phyloP scores from a whole-genome alignment of 306 rosid genomes.

The Prunus padus region DNA sequence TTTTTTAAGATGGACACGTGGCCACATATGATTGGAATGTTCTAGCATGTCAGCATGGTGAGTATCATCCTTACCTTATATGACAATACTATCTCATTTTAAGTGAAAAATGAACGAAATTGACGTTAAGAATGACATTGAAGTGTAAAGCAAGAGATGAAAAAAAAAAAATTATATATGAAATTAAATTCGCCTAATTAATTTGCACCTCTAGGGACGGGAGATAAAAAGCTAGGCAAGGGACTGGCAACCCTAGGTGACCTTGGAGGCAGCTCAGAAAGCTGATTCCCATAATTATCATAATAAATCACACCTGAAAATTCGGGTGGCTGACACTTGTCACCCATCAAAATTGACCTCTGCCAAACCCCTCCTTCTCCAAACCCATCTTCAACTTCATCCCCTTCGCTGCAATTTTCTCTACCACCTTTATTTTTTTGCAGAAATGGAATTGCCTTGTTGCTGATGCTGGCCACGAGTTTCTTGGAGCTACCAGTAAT shows the following conservation, averaged over 20 bases:
- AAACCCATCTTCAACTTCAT: neutral
- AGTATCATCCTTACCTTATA: no score
- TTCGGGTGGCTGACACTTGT: constrained; percentile 38
- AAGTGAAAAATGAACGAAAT: no score
- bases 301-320: constrained; percentile 47
- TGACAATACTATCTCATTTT: no score
- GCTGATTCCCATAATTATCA: constrained; percentile 36
- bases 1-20: no score
- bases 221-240: neutral
- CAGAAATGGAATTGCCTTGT: constrained; percentile 17
- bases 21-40: no score
- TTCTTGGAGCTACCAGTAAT: constrained; percentile 8
- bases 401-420: neutral
- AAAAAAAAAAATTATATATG: no score
- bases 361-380: constrained; percentile 46
- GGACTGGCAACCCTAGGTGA: constrained; percentile 30
- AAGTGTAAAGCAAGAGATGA: no score
- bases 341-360: constrained; percentile 48
- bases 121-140: no score
- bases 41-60: no score
- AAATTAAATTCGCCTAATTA: no score
- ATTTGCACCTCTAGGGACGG: neutral
- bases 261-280: constrained; percentile 35
- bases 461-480: constrained; percentile 17
- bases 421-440: constrained; percentile 12